Conservation (phyloP, 345 rosid species). For the Alliaria petiolata region DNA sequence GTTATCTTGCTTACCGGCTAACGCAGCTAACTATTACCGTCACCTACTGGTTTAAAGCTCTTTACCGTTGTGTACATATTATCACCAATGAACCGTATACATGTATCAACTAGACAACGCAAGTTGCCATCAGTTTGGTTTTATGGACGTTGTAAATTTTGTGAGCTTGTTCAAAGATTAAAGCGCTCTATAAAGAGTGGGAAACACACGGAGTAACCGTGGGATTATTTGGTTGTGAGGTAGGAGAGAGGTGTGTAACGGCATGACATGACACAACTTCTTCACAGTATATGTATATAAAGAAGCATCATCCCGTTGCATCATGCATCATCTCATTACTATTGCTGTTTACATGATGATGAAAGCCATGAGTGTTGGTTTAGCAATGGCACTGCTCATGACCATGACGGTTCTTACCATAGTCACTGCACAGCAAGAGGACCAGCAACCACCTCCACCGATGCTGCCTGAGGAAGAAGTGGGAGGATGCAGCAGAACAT, state of each 20-base stretch:
- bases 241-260: constrained; percentile 25
- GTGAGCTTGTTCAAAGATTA: not conserved
- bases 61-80: not conserved
- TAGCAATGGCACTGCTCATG: constrained; percentile 8
- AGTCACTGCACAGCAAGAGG: constrained; percentile 29
- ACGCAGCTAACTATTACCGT: not conserved
- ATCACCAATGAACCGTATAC: not conserved
- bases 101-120: not conserved
- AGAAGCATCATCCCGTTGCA: constrained; percentile 1
- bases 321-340: not conserved
- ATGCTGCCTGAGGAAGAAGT: constrained; percentile 27
- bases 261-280: constrained; percentile 11
- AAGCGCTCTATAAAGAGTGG: not conserved
- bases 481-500: constrained; percentile 62
- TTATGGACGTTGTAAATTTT: not conserved
- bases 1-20: too few relatives aligned
- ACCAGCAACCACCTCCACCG: constrained; percentile 30
- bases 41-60: not conserved
- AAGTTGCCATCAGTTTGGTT: not conserved
- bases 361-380: constrained; percentile 5
- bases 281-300: not conserved
- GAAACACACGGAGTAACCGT: constrained; percentile 18
- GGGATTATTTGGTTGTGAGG: constrained; percentile 12
- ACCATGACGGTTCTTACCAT: constrained; percentile 5
- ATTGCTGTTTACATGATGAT: not conserved